Percentiles rank a stretch among this genome's conserved stretches.
Evolutionary conservation across 441 rosid species (phyloP).

Genomic region (Populus hybrid): DNA sequence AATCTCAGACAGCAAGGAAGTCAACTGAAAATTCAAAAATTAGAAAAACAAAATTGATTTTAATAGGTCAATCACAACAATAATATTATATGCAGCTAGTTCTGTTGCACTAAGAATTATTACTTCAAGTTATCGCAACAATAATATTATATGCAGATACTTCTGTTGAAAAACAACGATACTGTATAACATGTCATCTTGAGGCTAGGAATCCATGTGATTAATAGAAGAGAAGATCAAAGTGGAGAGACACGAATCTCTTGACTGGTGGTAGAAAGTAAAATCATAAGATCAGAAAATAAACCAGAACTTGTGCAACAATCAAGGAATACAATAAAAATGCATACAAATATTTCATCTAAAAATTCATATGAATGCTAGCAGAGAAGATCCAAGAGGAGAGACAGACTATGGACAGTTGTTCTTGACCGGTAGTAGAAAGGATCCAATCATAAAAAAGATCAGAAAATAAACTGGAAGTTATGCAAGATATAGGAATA

Average conservation of each 20-base stretch:
- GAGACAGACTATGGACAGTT: no score
- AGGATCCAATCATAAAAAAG: not conserved
- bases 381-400: no score
- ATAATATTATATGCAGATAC: not conserved
- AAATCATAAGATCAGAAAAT: not conserved
- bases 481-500: no score
- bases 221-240: not conserved
- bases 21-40: slow-evolving; percentile 48
- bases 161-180: not conserved
- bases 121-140: not conserved
- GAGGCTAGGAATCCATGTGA: not conserved
- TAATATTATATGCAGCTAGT: not conserved
- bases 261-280: not conserved
- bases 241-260: not conserved
- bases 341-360: not conserved
- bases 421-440: no score
- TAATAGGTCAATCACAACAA: slow-evolving; percentile 15
- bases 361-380: no score
- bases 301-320: not conserved
- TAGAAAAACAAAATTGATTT: slow-evolving; percentile 1
- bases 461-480: not conserved
- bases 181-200: not conserved
- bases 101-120: not conserved
- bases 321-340: slow-evolving; percentile 1
- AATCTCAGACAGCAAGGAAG: slow-evolving; percentile 60